These are phyloP conservation scores for Elongisporangium anandrum DNA, from an alignment of 352 stramenopile genomes.

Conservation along the genomic window DNA sequence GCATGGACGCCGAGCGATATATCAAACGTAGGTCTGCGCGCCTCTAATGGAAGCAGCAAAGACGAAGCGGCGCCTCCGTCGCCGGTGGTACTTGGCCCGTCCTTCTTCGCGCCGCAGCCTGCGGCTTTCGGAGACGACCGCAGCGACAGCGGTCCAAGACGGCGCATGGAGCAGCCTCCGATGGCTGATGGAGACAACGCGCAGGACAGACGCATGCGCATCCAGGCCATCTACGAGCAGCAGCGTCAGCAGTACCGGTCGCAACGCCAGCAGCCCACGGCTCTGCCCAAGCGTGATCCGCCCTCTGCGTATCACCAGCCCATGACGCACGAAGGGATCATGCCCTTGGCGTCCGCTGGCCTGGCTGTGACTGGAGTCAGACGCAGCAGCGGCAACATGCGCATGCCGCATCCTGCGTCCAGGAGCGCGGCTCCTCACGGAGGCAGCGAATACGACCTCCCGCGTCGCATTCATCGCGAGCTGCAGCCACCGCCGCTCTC, in stretches of 20 bases:
- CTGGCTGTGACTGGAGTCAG: neutral
- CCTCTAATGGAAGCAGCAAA: neutral
- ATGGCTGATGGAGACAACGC: neutral
- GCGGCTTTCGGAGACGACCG: neutral
- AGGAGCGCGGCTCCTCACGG: constrained; percentile 8
- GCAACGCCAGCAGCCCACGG: constrained; percentile 22
- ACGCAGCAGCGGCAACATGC: neutral
- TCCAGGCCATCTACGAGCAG: constrained; percentile 22
- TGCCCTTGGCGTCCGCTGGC: neutral
- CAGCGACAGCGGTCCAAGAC: neutral
- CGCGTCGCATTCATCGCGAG: constrained; percentile 34
- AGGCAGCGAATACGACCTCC: constrained; percentile 11
- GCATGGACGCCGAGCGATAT: neutral
- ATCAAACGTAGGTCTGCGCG: neutral
- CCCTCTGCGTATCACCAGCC: constrained; percentile 20
- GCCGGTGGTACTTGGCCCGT: neutral
- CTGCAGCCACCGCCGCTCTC: constrained; percentile 10
- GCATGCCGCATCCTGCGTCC: neutral
- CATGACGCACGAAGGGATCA: constrained; percentile 2
- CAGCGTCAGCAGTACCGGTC: constrained; percentile 27
- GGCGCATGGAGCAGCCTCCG: neutral
- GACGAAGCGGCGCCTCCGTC: neutral
- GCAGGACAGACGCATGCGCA: neutral
- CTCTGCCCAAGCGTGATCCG: constrained; percentile 15
- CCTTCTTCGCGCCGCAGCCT: neutral